A percentile compares a stretch with the other conserved stretches of the same genome.
phyloP scores from a whole-genome alignment of 805 yeast species.

The Metschnikowia koreensis region DNA sequence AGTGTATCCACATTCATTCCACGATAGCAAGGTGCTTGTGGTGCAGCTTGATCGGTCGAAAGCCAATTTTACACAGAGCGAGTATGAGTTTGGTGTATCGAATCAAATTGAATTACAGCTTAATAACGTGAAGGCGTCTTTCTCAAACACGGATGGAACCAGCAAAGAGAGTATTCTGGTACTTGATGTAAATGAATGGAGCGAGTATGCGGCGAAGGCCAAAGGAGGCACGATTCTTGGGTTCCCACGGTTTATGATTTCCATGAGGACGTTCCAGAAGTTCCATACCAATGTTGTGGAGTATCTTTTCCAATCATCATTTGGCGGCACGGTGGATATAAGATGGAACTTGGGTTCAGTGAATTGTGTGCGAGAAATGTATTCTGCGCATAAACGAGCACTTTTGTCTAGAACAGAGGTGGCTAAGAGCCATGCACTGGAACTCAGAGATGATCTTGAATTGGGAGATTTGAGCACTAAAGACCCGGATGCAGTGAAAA shows the following conservation, averaged over 20 bases:
- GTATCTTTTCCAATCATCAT: constrained; percentile 65
- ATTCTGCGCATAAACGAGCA: constrained; percentile 79
- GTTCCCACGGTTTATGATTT: constrained; percentile 71
- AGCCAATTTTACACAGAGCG: constrained; percentile 53
- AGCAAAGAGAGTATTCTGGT: constrained; percentile 48
- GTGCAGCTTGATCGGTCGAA: constrained; percentile 52
- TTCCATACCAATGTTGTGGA: constrained; percentile 54
- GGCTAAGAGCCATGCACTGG: constrained; percentile 24
- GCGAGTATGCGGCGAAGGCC: constrained; percentile 53
- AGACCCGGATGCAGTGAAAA: background rate
- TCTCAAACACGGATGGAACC: constrained; percentile 56
- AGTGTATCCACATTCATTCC: constrained; percentile 78
- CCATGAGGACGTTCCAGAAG: constrained; percentile 73
- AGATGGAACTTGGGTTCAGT: constrained; percentile 94
- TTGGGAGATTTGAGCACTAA: background rate
- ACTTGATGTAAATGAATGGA: constrained; percentile 54
- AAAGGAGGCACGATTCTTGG: constrained; percentile 77
- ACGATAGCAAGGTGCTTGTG: constrained; percentile 74
- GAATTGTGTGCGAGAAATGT: constrained; percentile 88
- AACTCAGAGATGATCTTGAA: constrained; percentile 3
- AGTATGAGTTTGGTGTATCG: constrained; percentile 43
- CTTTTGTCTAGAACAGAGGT: constrained; percentile 53
- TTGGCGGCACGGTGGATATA: constrained; percentile 88
- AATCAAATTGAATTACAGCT: constrained; percentile 61
- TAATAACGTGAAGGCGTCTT: constrained; percentile 62